phyloP scores from a whole-genome alignment of 164 flowering plant genomes.

The Macadamia integrifolia region DNA sequence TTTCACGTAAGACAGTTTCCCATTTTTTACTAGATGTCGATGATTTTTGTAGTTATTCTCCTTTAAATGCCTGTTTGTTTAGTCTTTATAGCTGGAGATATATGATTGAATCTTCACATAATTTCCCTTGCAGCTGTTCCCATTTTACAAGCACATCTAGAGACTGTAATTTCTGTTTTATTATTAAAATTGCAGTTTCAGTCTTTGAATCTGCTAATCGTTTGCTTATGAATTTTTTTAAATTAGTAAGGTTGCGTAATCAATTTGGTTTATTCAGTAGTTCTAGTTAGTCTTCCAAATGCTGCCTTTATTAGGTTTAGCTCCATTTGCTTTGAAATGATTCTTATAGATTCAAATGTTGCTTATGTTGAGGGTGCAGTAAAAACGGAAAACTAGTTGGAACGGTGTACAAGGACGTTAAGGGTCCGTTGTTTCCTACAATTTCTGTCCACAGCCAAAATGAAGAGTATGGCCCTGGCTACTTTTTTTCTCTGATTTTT shows the following conservation, averaged over 20 bases:
- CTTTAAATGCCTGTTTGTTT: no score
- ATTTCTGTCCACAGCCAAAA: slow-evolving; percentile 94
- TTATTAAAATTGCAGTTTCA: no score
- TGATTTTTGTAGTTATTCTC: no score
- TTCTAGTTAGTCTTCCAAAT: background rate
- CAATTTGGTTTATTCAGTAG: slow-evolving; percentile 1
- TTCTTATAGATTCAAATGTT: background rate
- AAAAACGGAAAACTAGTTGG: slow-evolving; percentile 85
- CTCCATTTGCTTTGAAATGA: background rate
- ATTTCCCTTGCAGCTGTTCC: no score
- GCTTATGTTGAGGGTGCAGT: slow-evolving; percentile 36
- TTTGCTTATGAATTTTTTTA: slow-evolving; percentile 3
- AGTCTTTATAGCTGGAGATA: no score
- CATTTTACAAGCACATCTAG: no score
- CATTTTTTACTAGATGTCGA: no score
- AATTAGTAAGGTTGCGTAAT: slow-evolving; percentile 3
- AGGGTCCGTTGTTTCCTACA: slow-evolving; percentile 81
- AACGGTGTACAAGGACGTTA: slow-evolving; percentile 52
- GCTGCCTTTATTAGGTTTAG: background rate
- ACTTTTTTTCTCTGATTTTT: no score
- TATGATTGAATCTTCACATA: no score
- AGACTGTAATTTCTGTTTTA: no score
- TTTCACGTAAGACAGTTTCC: slow-evolving; percentile 64
- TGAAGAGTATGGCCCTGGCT: slow-evolving; percentile 66
- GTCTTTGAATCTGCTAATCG: background rate